Evolutionary conservation across 2,329 filamentous ascomycete genomes (phyloP), one percentile per base, ranked within the genome.

Genomic region (Aaosphaeria pasadenensis): DNA sequence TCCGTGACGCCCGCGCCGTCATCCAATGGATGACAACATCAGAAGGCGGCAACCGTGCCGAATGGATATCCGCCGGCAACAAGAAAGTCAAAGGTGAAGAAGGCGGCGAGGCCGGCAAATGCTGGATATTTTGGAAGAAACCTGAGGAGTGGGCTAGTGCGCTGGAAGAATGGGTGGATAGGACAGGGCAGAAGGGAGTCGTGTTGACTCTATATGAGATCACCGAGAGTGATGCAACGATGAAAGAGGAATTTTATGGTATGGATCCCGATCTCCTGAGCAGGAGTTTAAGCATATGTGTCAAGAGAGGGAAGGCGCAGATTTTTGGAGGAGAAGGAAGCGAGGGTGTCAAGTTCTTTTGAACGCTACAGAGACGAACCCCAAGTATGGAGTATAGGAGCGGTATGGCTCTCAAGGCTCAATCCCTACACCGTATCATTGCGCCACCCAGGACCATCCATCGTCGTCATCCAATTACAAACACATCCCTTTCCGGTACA

Each of bases 321-420:
- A 84, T 97, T 29, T 97, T 99, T 74, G 92, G 92, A 32, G 82
- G 84, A 46, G 91, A 92, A 62, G 68, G 66, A 30, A 88, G 89
- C 51, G 84, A 88, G 63, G 94, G 94, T 62, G 90, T 97, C 56
- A 99, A 99, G 75, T 97, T 99, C 75, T 97, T 97, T 68, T 96
- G 48, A 49, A 24, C 17, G 17, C 17, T 24, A 24, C 17, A 24
- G 17, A 24, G 17, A 24, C 17, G 17, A 24, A 24, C 17, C 17
- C 17, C 17, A 24, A 24, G 17, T 24, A 24, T 24, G 17, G 17
- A 24, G 17, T 24, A 24, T 24, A 24, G 17, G 17, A 24, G 17
- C 17, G 17, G 17, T 3, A 24, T 24, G 17, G 17, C 17, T 24
- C 3, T 24, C 17, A 24, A 24, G 17, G 17, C n/a, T 36, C 33